Evolutionary conservation across 2,329 filamentous ascomycete genomes (phyloP).

Genomic region (Fusarium piperis): DNA sequence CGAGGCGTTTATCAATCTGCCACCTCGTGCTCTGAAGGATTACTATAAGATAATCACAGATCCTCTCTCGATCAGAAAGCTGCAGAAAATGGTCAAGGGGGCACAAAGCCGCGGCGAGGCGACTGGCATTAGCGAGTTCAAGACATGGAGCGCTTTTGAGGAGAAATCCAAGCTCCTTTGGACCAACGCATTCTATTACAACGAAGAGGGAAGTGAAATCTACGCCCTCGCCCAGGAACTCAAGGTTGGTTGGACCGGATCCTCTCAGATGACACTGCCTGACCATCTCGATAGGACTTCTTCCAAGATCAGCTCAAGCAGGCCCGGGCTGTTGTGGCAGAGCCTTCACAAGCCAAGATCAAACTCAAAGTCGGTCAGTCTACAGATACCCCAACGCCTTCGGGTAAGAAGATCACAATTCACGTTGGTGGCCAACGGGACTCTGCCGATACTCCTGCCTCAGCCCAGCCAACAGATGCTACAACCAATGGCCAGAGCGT

Average conservation of each 20-base stretch:
- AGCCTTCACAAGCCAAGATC: constrained; percentile 79
- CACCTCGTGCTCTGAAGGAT: constrained; percentile 78
- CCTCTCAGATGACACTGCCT: neutral
- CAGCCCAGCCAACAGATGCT: constrained; percentile 37
- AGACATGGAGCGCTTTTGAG: constrained; percentile 84
- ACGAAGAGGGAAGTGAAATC: constrained; percentile 90
- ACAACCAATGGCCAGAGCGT: constrained; percentile 32
- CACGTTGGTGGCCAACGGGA: constrained; percentile 71
- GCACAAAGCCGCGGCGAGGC: constrained; percentile 73
- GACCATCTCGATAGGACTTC: constrained; percentile 62
- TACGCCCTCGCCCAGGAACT: constrained; percentile 80
- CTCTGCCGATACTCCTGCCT: constrained; percentile 62
- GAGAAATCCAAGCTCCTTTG: constrained; percentile 84
- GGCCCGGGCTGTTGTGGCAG: constrained; percentile 76
- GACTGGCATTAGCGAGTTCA: constrained; percentile 74
- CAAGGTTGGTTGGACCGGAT: constrained; percentile 63
- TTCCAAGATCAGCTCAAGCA: constrained; percentile 75
- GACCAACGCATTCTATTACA: constrained; percentile 89
- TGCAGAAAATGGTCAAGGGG: constrained; percentile 81
- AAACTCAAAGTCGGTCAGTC: constrained; percentile 76
- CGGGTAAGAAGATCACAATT: constrained; percentile 74
- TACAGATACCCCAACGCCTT: constrained; percentile 53
- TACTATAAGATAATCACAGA: constrained; percentile 88
- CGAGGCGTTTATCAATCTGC: constrained; percentile 80
- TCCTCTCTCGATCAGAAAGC: constrained; percentile 79